These are phyloP conservation scores for Pterocarpus santalinus DNA, from an alignment of 306 rosid genomes.

Conservation along the genomic window DNA sequence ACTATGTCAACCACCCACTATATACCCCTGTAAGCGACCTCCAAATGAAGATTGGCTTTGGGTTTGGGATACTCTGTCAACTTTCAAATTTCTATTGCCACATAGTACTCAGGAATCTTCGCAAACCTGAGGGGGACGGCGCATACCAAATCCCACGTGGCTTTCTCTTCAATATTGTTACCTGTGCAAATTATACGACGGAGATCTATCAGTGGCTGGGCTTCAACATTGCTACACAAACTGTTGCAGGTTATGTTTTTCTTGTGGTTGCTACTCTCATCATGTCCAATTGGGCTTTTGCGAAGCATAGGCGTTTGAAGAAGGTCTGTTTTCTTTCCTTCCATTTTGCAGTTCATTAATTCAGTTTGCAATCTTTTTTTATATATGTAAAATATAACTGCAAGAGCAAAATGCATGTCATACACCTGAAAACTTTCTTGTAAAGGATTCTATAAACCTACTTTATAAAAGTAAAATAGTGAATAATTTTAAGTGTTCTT, in stretches of 20 bases:
- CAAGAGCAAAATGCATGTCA: neutral
- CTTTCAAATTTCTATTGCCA: conserved; percentile 83
- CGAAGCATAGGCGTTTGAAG: conserved; percentile 93
- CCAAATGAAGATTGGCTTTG: conserved; percentile 95
- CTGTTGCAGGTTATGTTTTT: conserved; percentile 86
- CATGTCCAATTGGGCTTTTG: conserved; percentile 98
- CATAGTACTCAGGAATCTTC: conserved; percentile 80
- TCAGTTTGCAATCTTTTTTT: neutral
- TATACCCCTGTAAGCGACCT: conserved; percentile 86
- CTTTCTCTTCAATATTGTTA: conserved; percentile 90
- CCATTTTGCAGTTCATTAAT: conserved; percentile 16
- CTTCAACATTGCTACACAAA: conserved; percentile 93
- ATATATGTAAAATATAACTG: neutral
- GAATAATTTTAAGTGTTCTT: neutral
- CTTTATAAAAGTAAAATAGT: neutral
- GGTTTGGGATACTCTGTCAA: conserved; percentile 81
- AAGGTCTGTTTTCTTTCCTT: conserved; percentile 65
- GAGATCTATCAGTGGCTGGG: conserved; percentile 99
- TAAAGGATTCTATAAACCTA: conserved; percentile 11
- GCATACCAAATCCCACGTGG: conserved; percentile 96
- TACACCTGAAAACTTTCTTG: conserved; percentile 21
- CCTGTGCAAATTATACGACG: conserved; percentile 96
- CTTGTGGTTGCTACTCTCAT: conserved; percentile 77
- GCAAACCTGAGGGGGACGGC: conserved; percentile 83
- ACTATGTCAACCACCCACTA: conserved; percentile 87